These are phyloP conservation scores for Chrysoporthe cubensis DNA, from an alignment of 2,329 filamentous ascomycete genomes.

Conservation along the genomic window DNA sequence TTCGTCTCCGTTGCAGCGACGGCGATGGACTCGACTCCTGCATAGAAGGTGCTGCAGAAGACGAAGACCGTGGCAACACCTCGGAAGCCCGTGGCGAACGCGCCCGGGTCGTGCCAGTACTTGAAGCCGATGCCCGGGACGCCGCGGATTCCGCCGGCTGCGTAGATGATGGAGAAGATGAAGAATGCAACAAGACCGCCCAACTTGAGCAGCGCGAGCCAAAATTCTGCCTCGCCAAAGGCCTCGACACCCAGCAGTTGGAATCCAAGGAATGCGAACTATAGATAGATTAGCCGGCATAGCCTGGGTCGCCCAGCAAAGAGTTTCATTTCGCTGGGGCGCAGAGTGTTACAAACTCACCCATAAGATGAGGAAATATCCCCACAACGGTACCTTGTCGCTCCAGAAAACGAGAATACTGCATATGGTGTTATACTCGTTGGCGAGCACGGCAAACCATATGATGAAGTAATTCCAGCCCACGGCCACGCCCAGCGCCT, in stretches of 20 bases:
- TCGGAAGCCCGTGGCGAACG: slow-evolving; percentile 70
- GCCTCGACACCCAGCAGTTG: slow-evolving; percentile 74
- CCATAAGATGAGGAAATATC: slow-evolving; percentile 76
- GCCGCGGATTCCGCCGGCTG: slow-evolving; percentile 67
- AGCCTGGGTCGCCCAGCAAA: no score
- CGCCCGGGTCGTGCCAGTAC: slow-evolving; percentile 74
- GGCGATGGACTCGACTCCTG: slow-evolving; percentile 67
- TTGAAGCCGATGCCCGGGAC: slow-evolving; percentile 67
- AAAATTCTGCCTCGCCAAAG: slow-evolving; percentile 81
- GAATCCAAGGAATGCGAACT: slow-evolving; percentile 64
- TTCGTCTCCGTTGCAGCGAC: slow-evolving; percentile 66
- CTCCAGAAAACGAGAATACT: slow-evolving; percentile 70
- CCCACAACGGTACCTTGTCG: slow-evolving; percentile 64
- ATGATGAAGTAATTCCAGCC: slow-evolving; percentile 76
- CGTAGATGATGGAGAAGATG: slow-evolving; percentile 74
- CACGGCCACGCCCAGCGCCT: slow-evolving; percentile 69
- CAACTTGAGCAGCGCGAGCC: slow-evolving; percentile 75
- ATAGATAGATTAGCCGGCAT: background rate
- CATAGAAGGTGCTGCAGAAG: slow-evolving; percentile 72
- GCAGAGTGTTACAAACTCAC: slow-evolving; percentile 38
- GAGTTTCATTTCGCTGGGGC: background rate
- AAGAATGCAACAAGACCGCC: slow-evolving; percentile 72
- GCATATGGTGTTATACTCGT: slow-evolving; percentile 72
- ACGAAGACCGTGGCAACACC: slow-evolving; percentile 70
- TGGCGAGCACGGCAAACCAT: slow-evolving; percentile 66